Evolutionary conservation across 441 rosid genomes (phyloP), one percentile per base, ranked within the genome.

Genomic region (Gossypium schwendimanii): DNA sequence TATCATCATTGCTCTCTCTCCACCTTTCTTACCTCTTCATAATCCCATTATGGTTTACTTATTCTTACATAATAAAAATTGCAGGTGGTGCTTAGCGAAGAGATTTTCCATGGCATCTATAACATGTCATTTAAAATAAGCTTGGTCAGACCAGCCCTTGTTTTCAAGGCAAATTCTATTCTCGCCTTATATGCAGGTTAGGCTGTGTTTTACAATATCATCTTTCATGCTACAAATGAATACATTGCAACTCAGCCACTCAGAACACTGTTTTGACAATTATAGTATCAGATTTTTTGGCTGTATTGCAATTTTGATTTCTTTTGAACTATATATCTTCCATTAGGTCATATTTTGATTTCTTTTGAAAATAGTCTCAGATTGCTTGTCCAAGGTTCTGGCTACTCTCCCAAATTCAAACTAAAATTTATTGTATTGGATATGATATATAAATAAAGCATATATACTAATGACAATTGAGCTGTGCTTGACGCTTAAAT

Each of bases 71-170:
- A 8, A 62, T 21, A 2, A 60, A 24, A 41, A 26, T 33, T 73
- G 74, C 84, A 96, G 99, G 91, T 86, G 55, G 69, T 90, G 9
- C 70, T 93, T 50, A 84, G 89, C 0, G 93, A 91, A 49, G 97
- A 93, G 84, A 85, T 77, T 69, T 93, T 85, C 74, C 78, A 78
- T 58, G 85, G 83, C 17, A 85, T 87, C 28, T 80, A 91, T 11
- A 84, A 84, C 52, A 53, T 86, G 53, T 83, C 90, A 3, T 89
- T 91, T 75, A 81, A 84, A 75, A 87, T 93, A 39, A 79, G 70
- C 65, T 83, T 96, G 85, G 85, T 88, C 15, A 81, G 92, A 75
- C 94, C 97, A 0, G 73, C 91, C 2, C 73, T 89, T 33, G 78
- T 78, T 70, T 89, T 91, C 82, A 76, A 85, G 24, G 83, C 81